Evolutionary conservation across 805 yeast genomes (phyloP).

Genomic region (Babjeviella inositovora): DNA sequence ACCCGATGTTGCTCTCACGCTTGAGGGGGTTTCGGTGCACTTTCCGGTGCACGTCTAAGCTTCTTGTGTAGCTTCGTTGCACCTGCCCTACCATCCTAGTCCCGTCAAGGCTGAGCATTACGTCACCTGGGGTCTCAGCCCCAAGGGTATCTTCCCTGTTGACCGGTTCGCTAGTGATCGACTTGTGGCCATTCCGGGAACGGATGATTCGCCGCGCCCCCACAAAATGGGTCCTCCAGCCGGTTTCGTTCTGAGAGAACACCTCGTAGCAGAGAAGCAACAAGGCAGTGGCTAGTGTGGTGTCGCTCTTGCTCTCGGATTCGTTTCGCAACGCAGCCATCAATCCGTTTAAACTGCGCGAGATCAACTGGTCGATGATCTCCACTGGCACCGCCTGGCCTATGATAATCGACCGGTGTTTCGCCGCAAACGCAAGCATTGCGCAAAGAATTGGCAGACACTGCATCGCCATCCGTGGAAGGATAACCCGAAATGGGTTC

Average conservation of each 20-base stretch:
- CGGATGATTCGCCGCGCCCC: constrained; percentile 55
- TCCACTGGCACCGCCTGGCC: constrained; percentile 16
- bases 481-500: constrained; percentile 48
- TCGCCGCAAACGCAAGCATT: constrained; percentile 31
- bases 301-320: constrained; percentile 41
- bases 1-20: constrained; percentile 31
- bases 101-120: too few relatives aligned
- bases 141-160: too few relatives aligned
- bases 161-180: too few relatives aligned
- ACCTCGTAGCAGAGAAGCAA: constrained; percentile 41
- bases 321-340: constrained; percentile 30
- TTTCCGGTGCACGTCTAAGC: constrained; percentile 7
- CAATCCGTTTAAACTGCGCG: constrained; percentile 41
- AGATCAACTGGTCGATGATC: constrained; percentile 32
- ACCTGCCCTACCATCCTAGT: too few relatives aligned
- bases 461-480: constrained; percentile 56
- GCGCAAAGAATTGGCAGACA: constrained; percentile 40
- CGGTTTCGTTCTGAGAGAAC: constrained; percentile 23
- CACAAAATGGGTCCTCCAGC: constrained; percentile 48
- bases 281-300: constrained; percentile 46
- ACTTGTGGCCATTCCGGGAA: constrained; percentile 27
- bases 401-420: constrained; percentile 13
- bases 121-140: too few relatives aligned
- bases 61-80: too few relatives aligned
- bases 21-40: too few relatives aligned